phyloP scores from a whole-genome alignment of 345 rosid genomes.

The Abelmoschus esculentus region DNA sequence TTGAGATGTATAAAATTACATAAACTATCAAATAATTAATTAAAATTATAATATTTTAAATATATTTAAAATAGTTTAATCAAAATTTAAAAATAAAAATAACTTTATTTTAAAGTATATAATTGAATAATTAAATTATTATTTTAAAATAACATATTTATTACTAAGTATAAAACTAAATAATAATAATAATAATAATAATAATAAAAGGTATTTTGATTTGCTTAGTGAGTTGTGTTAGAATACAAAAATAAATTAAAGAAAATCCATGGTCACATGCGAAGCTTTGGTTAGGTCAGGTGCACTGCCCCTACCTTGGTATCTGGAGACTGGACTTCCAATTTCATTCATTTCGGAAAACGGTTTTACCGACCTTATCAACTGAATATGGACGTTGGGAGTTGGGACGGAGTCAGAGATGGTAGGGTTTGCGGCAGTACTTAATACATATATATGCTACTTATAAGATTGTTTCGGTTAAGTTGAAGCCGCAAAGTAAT shows the following conservation, averaged over 20 bases:
- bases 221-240: not conserved
- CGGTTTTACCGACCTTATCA: constrained; percentile 31
- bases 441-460: no score
- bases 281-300: constrained; percentile 30
- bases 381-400: not conserved
- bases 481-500: no score
- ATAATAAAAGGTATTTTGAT: not conserved
- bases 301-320: constrained; percentile 35
- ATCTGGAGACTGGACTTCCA: constrained; percentile 12
- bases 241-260: not conserved
- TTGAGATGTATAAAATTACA: no score
- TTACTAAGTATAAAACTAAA: no score
- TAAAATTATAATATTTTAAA: no score
- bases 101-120: no score
- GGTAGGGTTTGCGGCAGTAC: not conserved
- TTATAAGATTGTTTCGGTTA: no score
- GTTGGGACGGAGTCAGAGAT: not conserved
- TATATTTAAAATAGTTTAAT: no score
- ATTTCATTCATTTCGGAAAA: constrained; percentile 3
- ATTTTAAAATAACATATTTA: no score
- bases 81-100: no score
- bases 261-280: constrained; percentile 20
- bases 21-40: no score
- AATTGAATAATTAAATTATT: no score
- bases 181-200: not conserved